Base-by-base conservation (phyloP, 441 rosid genomes). In the Populus trichocarpa region DNA sequence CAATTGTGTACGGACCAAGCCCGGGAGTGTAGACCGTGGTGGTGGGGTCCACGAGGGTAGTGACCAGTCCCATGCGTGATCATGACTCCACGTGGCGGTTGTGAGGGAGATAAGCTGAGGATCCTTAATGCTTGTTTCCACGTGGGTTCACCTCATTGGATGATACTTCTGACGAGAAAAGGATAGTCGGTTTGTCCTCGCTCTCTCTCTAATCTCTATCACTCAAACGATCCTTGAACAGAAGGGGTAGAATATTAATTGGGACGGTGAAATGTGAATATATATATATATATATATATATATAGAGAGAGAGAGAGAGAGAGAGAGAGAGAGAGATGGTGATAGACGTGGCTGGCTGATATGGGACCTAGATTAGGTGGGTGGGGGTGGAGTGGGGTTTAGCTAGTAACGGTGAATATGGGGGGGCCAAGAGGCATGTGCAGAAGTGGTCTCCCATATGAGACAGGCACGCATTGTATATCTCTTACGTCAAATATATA, bases 131-230 rank as follows among this genome's bases (percentile, higher is more conserved):
- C 18, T 42, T 20, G 73, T n/a, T 78, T 26, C 75, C 83, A 82
- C 86, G 87, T 86, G 91, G 86, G 79, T 26, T 22, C 3, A 12
- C 30, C 36, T 72, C 2, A 80, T 78, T 57, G 85, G 83, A 10
- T 0, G 63, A 32, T 40, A 25, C 30, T 38, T 38, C 67, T 25
- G 36, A 46, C n/a, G 30, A 10, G 30, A 3, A 16, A 2, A 12
- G 46, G 86, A 69, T 23, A 32, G 86, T 80, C 86, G 89, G 88
- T 88, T 89, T 78, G 90, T 88, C 89, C 77, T 72, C 63, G 10
- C 80, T 3, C 33, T 6, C 46, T 3, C 36, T 32, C 23, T 22
- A 6, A 38, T n/a, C 2, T 20, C 7, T 18, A 9, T 16, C 25
- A 6, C 18, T 18, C 40, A 6, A 4, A 5, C 71, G 6, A n/a